Base-by-base conservation (phyloP, 768 basidiomycete genomes). In the Auriculariales sp. region DNA sequence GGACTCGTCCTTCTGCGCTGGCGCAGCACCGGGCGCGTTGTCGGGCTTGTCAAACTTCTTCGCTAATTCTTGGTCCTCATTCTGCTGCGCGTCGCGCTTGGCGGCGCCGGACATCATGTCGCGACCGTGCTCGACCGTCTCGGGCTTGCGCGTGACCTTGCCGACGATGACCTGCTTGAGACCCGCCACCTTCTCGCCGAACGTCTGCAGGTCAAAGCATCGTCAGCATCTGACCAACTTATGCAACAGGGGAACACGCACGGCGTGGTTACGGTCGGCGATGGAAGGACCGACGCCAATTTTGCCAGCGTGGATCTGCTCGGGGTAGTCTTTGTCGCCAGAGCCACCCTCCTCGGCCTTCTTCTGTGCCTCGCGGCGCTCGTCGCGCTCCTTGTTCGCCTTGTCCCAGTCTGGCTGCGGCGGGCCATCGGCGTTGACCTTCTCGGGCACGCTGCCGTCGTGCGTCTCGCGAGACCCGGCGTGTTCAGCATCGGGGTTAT, bases 231-330 rank as follows among this genome's bases (percentile, higher is more conserved):
- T 6, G 65, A 12, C 19, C 29, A 47, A 44, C 14, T 14, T 3
- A 44, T 34, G 15, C 9, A n/a, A 47, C 29, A 14, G 25, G 17
- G 49, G 35, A 22, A 49, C 28, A 46, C 51, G n/a, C 47, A 54
- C 55, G 14, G 36, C 48, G 28, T 44, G 17, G 17, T 51, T 51
- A 28, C 34, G 54, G 28, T 48, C 48, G 5, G 49, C 47, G 33
- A 51, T 56, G 24, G 53, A 33, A 3, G 58, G 58, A 4, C 58
- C 69, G 12, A 64, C 52, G n/a, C 72, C 70, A 4, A 66, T 60
- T 0, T 66, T 62, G 10, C 72, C 72, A 0, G 70, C 68, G 48
- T 74, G 72, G 39, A 54, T 55, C 54, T 73, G 70, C 19, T 60
- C 61, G 1, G 71, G 68, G 48, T 66, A 61, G 1, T 47, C 61